A percentile compares a stretch with the other conserved stretches of the same genome.
phyloP scores from a whole-genome alignment of 2,329 filamentous ascomycete genomes.

The Ophiosphaerella narmari region DNA sequence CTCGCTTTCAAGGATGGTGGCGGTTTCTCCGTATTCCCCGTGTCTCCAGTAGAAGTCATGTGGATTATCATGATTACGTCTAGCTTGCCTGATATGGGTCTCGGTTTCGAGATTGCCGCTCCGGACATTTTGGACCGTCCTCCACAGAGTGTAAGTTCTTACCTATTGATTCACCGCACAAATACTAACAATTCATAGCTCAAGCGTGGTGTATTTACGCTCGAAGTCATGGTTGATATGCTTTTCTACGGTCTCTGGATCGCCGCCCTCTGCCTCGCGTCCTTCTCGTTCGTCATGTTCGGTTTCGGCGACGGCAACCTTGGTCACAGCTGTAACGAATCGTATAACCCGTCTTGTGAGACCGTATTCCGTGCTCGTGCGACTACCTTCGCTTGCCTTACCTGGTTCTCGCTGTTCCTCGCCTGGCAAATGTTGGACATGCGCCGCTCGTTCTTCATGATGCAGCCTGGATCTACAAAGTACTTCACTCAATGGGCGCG shows the following conservation, averaged over 20 bases:
- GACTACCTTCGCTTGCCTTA: constrained; percentile 74
- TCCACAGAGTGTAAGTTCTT: constrained; percentile 30
- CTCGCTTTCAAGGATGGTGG: constrained; percentile 40
- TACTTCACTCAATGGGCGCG: constrained; percentile 65
- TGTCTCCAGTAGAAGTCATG: constrained; percentile 44
- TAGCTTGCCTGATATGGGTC: constrained; percentile 42
- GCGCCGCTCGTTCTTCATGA: constrained; percentile 74
- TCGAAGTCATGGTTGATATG: constrained; percentile 43
- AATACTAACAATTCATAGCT: constrained; percentile 26
- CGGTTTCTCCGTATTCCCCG: constrained; percentile 43
- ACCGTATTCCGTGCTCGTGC: constrained; percentile 61
- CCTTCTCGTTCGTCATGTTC: constrained; percentile 43
- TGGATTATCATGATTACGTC: constrained; percentile 49
- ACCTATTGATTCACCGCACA: background rate
- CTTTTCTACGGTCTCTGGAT: constrained; percentile 43
- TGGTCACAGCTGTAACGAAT: constrained; percentile 38
- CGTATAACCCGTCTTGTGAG: constrained; percentile 31
- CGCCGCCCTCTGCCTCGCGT: constrained; percentile 37
- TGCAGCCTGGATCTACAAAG: constrained; percentile 65
- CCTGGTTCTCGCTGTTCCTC: constrained; percentile 76
- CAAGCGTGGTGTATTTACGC: constrained; percentile 43
- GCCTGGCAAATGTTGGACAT: constrained; percentile 75
- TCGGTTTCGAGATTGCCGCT: constrained; percentile 41
- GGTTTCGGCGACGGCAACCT: constrained; percentile 40
- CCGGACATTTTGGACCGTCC: constrained; percentile 41